These are phyloP conservation scores for Astrephomene gubernaculifera DNA, from an alignment of 139 green algal species.

Conservation along the genomic window DNA sequence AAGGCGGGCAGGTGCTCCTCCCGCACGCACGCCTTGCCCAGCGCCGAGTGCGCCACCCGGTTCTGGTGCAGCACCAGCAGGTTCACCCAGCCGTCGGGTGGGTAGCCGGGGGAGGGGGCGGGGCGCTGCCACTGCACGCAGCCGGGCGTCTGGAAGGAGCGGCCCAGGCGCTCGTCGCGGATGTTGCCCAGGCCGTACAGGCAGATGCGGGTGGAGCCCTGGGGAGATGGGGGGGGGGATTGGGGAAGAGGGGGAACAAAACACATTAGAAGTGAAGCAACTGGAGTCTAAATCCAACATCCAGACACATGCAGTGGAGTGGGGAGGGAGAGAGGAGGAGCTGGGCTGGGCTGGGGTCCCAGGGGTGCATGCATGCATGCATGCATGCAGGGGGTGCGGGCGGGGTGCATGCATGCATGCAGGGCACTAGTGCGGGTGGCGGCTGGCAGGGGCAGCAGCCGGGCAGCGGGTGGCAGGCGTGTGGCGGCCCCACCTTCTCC, in stretches of 20 bases:
- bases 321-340: not conserved
- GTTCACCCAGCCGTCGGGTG: constrained; percentile 88
- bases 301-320: no score
- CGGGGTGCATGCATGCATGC: no score
- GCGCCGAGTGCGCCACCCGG: constrained; percentile 71
- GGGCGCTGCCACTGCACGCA: constrained; percentile 64
- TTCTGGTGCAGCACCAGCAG: constrained; percentile 98
- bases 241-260: no score
- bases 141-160: constrained; percentile 88
- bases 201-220: constrained; percentile 91
- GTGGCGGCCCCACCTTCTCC: constrained; percentile 81
- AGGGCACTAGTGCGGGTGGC: no score
- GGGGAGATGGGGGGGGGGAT: constrained; percentile 13
- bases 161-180: constrained; percentile 92
- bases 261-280: no score
- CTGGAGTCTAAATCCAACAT: no score
- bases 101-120: not conserved
- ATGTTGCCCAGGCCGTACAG: constrained; percentile 97
- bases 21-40: constrained; percentile 86
- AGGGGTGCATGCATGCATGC: no score
- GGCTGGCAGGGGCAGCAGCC: no score
- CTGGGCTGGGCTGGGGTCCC: not conserved
- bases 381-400: no score
- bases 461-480: no score
- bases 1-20: constrained; percentile 88